Conservation (phyloP, 2,329 filamentous ascomycete genomes). For the Alternaria tenuissima region DNA sequence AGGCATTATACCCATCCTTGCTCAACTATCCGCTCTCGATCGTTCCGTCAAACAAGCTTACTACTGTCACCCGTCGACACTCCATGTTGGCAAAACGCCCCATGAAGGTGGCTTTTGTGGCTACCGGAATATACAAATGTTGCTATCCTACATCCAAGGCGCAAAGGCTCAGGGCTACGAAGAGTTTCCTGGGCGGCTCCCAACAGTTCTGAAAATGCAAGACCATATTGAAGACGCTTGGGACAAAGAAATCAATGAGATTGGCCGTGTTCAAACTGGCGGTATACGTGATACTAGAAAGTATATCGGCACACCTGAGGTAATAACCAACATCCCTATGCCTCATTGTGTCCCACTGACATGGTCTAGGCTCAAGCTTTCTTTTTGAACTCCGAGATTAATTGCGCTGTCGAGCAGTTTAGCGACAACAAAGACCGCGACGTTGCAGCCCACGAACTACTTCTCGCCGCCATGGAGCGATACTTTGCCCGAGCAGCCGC, state of each 20-base stretch:
- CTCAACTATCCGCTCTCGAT: conserved; percentile 66
- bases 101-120: conserved; percentile 94
- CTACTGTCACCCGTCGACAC: conserved; percentile 77
- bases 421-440: conserved; percentile 57
- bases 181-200: conserved; percentile 68
- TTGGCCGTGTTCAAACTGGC: conserved; percentile 81
- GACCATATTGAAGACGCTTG: conserved; percentile 87
- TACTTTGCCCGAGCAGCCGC: conserved; percentile 73
- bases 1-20: conserved; percentile 56
- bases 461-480: conserved; percentile 73
- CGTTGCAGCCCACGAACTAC: conserved; percentile 58
- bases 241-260: conserved; percentile 81
- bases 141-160: conserved; percentile 78
- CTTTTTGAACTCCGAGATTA: conserved; percentile 73
- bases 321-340: conserved; percentile 46
- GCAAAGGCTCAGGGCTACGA: conserved; percentile 65
- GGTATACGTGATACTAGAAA: conserved; percentile 89
- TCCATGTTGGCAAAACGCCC: conserved; percentile 80
- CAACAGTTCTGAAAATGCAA: conserved; percentile 83
- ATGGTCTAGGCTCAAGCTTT: conserved; percentile 77
- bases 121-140: conserved; percentile 93
- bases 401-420: conserved; percentile 61
- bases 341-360: conserved; percentile 17
- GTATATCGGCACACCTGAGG: conserved; percentile 93
- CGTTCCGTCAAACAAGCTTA: conserved; percentile 73